phyloP scores from a whole-genome alignment of 2,329 filamentous ascomycete species.

The Aureobasidium sp. region DNA sequence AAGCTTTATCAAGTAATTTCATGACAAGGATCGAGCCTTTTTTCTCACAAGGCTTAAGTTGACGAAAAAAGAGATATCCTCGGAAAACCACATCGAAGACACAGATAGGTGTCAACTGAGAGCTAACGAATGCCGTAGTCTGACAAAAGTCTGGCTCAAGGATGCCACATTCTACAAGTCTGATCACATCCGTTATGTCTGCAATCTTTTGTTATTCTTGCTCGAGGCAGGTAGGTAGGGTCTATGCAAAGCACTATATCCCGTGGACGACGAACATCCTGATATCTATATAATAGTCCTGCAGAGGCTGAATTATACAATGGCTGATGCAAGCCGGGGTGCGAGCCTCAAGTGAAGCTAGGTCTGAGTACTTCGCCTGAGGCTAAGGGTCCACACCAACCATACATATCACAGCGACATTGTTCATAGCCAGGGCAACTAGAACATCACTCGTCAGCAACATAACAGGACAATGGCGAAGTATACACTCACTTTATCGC shows the following conservation, averaged over 20 bases:
- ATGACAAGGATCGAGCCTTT: not conserved
- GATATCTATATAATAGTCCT: too few species aligned
- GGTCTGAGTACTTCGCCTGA: not conserved
- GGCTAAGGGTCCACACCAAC: not conserved
- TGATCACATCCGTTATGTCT: not conserved
- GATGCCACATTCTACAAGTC: not conserved
- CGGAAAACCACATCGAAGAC: too few species aligned
- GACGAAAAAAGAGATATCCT: too few species aligned
- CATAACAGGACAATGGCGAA: not conserved
- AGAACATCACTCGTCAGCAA: not conserved
- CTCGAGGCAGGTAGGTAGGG: not conserved
- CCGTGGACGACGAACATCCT: not conserved
- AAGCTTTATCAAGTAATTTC: not conserved
- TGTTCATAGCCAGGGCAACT: not conserved
- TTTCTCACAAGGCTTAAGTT: not conserved
- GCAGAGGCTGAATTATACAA: not conserved
- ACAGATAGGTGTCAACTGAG: too few species aligned
- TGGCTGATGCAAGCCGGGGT: not conserved
- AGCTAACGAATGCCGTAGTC: not conserved
- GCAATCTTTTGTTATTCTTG: not conserved
- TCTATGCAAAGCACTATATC: not conserved
- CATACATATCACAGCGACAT: not conserved
- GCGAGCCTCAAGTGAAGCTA: not conserved
- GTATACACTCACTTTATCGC: not conserved
- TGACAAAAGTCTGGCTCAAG: not conserved